These are phyloP conservation scores for Pleurotus tuoliensis DNA, from an alignment of 768 basidiomycete genomes.

Conservation along the genomic window DNA sequence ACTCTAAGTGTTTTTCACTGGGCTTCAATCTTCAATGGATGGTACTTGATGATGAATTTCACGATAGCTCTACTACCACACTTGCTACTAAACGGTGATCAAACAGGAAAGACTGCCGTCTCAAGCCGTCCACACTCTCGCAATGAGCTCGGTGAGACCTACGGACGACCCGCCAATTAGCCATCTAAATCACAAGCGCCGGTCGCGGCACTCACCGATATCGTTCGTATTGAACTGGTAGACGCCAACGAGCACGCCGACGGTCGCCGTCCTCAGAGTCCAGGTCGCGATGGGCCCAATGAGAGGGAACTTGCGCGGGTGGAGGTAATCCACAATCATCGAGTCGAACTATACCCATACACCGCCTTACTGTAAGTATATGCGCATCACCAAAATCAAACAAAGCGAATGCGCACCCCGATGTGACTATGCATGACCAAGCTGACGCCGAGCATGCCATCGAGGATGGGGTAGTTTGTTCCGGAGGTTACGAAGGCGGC, in stretches of 20 bases:
- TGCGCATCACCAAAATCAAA: too few species aligned
- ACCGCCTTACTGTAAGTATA: too few species aligned
- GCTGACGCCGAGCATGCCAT: constrained; percentile 83
- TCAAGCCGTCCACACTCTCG: constrained; percentile 80
- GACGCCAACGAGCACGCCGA: constrained; percentile 80
- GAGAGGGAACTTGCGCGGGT: constrained; percentile 89
- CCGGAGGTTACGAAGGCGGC: constrained; percentile 81
- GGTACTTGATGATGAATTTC: too few species aligned
- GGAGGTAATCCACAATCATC: constrained; percentile 83
- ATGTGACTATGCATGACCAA: constrained; percentile 95
- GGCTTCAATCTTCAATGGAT: too few species aligned
- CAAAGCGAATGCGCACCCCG: constrained; percentile 54
- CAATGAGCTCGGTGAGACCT: constrained; percentile 86
- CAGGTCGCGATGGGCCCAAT: constrained; percentile 69
- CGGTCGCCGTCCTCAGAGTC: constrained; percentile 73
- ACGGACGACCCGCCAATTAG: background rate
- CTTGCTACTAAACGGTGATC: too few species aligned
- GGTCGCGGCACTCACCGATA: constrained; percentile 63
- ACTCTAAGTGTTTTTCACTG: too few species aligned
- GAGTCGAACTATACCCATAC: constrained; percentile 58
- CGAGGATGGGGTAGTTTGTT: constrained; percentile 77
- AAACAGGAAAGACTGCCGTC: too few species aligned
- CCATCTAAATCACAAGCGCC: constrained; percentile 2
- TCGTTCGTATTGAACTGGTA: constrained; percentile 99
- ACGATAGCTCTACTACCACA: too few species aligned